phyloP scores from a whole-genome alignment of 1,284 basidiomycete species.

The Cryptococcus amylolentus region DNA sequence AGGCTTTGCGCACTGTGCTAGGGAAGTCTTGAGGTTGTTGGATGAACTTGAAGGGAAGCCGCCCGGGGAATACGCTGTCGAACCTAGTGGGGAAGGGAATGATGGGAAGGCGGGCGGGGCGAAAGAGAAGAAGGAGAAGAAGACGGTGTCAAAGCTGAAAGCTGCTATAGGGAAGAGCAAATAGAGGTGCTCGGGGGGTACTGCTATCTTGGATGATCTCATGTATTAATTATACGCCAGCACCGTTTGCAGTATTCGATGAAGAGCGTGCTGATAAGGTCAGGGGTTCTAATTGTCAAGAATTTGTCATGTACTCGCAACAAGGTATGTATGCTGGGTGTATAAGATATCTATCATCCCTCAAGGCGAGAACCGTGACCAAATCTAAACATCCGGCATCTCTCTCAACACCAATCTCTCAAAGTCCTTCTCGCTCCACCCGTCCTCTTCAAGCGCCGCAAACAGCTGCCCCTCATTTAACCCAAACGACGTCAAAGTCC shows the following conservation, averaged over 20 bases:
- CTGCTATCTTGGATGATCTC: no score
- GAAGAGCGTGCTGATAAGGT: no score
- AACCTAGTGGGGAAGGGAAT: background rate
- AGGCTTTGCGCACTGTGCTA: conserved; percentile 22
- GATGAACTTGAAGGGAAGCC: conserved; percentile 20
- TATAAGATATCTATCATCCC: no score
- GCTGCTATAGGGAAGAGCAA: no score
- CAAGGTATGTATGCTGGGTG: background rate
- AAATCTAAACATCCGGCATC: conserved; percentile 62
- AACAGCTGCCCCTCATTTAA: conserved; percentile 80
- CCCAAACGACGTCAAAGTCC: conserved; percentile 83
- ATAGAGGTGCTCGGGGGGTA: no score
- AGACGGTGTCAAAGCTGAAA: no score
- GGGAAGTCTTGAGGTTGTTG: conserved; percentile 20
- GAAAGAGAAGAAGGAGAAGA: conserved; percentile 4
- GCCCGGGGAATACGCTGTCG: background rate
- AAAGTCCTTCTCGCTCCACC: conserved; percentile 87
- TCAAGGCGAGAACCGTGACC: no score
- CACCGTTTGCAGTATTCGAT: no score
- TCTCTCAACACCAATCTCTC: conserved; percentile 76
- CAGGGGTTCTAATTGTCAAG: background rate
- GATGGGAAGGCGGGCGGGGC: background rate
- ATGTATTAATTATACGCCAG: no score
- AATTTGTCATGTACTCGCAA: background rate
- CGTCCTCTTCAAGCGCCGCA: conserved; percentile 60